Evolutionary conservation across 2,329 filamentous ascomycete genomes (phyloP), one percentile per base, ranked within the genome.

Genomic region (Lasiodiplodia citricola): DNA sequence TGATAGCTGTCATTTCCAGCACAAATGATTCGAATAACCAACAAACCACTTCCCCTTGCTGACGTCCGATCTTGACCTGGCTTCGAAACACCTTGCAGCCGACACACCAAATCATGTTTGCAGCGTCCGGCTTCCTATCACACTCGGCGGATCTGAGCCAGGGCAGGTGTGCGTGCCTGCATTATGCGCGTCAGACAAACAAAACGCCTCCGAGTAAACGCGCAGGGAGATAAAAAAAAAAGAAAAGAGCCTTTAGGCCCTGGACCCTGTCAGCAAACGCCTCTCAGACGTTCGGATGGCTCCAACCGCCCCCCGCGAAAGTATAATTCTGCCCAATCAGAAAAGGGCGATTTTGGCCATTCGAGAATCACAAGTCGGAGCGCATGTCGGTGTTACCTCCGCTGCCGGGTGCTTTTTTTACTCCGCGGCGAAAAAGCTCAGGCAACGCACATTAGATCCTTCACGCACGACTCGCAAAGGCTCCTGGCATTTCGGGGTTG

Each of bases 131-230:
- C 18, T 18, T 11, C 58, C 25, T 35, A 62, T 62, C 58, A 62
- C 41, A 62, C 58, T 23, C 47, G 11, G 13, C 14, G 10, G 23
- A 62, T 62, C 58, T 50, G 58, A 62, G 58, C 41, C 6, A 31
- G 18, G 41, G 18, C 55, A 10, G 60, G 18, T n/a, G 44, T 37
- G 38, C 44, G 60, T 64, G 60, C 60, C 60, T 64, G 60, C 60
- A 37, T 47, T 64, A 64, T 64, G 60, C 60, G 31, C 25, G 44
- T 64, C 37, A 64, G 60, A 63, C 60, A 47, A 47, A 63, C 60
- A 47, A 47, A 47, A n/a, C 41, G 41, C 47, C 60, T 38, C 47
- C 16, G 44, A 38, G 37, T 38, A 50, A 28, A 60, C 44, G 44
- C 44, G 44, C 44, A 47, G 44, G 6, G n/a, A 21, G 41, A 44